Conservation (phyloP, 1,284 basidiomycete genomes). For the Pholiota adiposa region DNA sequence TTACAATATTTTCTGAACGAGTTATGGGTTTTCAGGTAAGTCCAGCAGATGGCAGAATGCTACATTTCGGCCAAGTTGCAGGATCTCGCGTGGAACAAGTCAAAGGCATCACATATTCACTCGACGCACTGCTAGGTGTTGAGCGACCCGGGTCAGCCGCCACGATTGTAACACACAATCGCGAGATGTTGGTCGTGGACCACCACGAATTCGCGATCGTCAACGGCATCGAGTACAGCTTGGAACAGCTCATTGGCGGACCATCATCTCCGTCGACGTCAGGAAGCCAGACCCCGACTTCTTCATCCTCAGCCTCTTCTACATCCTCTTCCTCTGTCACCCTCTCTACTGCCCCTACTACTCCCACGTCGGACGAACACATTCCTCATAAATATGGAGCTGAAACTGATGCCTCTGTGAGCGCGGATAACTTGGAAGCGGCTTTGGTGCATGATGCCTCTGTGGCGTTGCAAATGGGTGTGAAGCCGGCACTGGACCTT, state of each 20-base stretch:
- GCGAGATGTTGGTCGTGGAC: slow-evolving; percentile 64
- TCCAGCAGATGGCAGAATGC: slow-evolving; percentile 91
- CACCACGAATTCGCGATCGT: slow-evolving; percentile 94
- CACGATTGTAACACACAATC: slow-evolving; percentile 43
- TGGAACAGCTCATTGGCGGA: slow-evolving; percentile 78
- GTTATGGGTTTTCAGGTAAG: slow-evolving; percentile 60
- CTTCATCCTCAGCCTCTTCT: slow-evolving; percentile 18
- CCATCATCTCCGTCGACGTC: slow-evolving; percentile 25
- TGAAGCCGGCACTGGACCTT: slow-evolving; percentile 46
- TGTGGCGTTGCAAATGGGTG: slow-evolving; percentile 72
- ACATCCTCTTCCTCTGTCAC: slow-evolving; percentile 16
- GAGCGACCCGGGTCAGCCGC: slow-evolving; percentile 52
- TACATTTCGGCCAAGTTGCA: slow-evolving; percentile 91
- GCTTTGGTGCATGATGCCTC: slow-evolving; percentile 66
- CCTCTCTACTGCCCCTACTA: not conserved
- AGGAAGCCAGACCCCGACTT: slow-evolving; percentile 33
- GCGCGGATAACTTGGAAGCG: slow-evolving; percentile 55
- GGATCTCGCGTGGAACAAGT: slow-evolving; percentile 93
- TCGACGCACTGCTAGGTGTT: slow-evolving; percentile 89
- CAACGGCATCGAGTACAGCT: slow-evolving; percentile 95
- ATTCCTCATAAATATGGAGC: slow-evolving; percentile 60
- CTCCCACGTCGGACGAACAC: slow-evolving; percentile 24
- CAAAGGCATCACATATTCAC: slow-evolving; percentile 96
- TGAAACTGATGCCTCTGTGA: slow-evolving; percentile 67
- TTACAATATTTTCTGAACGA: not conserved